Base-by-base conservation (phyloP, 2,329 filamentous ascomycete genomes). In the Hirsutella rhossiliensis region DNA sequence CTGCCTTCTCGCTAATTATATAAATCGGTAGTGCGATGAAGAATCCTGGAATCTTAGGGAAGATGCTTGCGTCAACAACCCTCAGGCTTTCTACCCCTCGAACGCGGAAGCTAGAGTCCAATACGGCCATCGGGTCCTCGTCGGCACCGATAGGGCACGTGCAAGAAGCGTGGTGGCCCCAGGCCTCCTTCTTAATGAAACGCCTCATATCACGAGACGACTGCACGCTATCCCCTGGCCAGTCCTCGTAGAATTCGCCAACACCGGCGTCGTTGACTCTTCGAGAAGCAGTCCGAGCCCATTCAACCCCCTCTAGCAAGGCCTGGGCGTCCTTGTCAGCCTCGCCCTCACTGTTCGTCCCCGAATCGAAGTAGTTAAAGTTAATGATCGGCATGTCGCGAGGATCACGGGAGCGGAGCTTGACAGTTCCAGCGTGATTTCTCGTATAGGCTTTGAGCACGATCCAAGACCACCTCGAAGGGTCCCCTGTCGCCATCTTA, bases 361-460 rank as follows among this genome's bases (percentile, higher is more conserved):
- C 73, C 0, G 65, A 4, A 6, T 71, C 67, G 61, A 76, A 80
- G 58, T 72, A 81, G 58, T 78, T 75, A 63, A 80, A 83, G 42
- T 66, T 64, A 50, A 86, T 82, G 5, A 72, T 57, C 0, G 82
- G 82, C 2, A 68, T 64, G 43, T 84, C 80, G 1, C 75, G 72
- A 0, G 82, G 81, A 54, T 86, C 73, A 0, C 71, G 62, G 0
- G 76, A 80, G 15, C 65, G 66, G 4, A 87, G 71, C 4, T 59
- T 70, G 3, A 87, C 80, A 1, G 69, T 73, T 8, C 83, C 83
- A 4, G 71, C 73, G 1, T 55, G 63, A 47, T 85, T 84, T 42
- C 76, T 72, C 0, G 80, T 72, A 52, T 82, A 79, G 2, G 74
- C 70, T 59, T 82, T 80, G 46, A 85, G 46, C 11, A 52, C 67